phyloP scores from a whole-genome alignment of 768 basidiomycete species.

The Paxillus involutus region DNA sequence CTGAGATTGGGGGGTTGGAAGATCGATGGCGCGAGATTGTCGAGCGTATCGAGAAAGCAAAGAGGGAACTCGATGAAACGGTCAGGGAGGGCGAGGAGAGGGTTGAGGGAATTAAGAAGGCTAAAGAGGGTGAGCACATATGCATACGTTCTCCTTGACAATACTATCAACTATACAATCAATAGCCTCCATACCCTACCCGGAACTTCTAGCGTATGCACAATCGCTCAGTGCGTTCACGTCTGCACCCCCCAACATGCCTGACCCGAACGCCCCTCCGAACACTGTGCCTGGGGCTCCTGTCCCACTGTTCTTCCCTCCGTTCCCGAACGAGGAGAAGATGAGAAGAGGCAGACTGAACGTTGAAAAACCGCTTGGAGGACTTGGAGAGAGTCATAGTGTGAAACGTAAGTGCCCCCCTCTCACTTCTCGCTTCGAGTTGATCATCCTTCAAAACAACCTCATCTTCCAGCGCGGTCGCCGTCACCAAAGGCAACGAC shows the following conservation, averaged over 20 bases:
- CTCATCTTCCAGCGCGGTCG: conserved; percentile 49
- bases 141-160: neutral
- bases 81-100: conserved; percentile 77
- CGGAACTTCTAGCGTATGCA: conserved; percentile 80
- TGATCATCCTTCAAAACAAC: conserved; percentile 4
- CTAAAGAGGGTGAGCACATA: conserved; percentile 58
- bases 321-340: conserved; percentile 90
- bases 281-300: conserved; percentile 57
- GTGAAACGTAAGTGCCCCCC: conserved; percentile 57
- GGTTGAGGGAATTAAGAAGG: conserved; percentile 66
- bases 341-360: conserved; percentile 83
- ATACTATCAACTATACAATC: neutral
- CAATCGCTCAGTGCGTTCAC: conserved; percentile 85
- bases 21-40: conserved; percentile 68
- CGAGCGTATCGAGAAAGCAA: conserved; percentile 61
- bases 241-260: conserved; percentile 87
- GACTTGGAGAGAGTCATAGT: conserved; percentile 80
- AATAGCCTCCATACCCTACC: conserved; percentile 76
- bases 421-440: neutral
- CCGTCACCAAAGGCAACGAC: conserved; percentile 56
- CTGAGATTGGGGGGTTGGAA: conserved; percentile 70
- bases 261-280: conserved; percentile 58
- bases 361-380: conserved; percentile 75
- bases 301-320: conserved; percentile 82
- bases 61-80: conserved; percentile 64